phyloP scores from a whole-genome alignment of 331 rosid species.

The Rhamnella rubrinervis region DNA sequence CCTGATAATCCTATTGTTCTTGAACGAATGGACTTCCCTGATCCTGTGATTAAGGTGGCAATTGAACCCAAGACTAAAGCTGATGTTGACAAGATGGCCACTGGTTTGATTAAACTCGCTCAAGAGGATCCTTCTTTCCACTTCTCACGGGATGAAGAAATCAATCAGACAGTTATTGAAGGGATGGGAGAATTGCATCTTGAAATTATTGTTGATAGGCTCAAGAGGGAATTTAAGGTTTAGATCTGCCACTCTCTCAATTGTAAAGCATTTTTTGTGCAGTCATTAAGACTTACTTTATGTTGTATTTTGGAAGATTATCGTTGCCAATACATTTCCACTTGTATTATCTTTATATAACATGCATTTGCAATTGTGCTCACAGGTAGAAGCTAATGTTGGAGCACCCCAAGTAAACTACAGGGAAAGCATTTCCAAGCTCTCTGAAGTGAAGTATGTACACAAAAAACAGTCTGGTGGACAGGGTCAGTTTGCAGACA shows the following conservation, averaged over 20 bases:
- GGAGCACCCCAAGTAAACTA: conserved; percentile 99
- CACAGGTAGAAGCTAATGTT: conserved; percentile 91
- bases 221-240: conserved; percentile 96
- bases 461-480: conserved; percentile 99
- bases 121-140: conserved; percentile 99
- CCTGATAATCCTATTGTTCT: conserved; percentile 72
- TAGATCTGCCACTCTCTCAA: conserved; percentile 9
- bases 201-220: conserved; percentile 92
- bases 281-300: background rate
- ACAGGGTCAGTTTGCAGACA: conserved; percentile 94
- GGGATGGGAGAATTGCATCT: conserved; percentile 99
- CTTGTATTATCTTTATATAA: background rate
- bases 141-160: conserved; percentile 94
- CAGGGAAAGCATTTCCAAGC: conserved; percentile 86
- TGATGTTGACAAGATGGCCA: conserved; percentile 90
- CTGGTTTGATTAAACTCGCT: conserved; percentile 87
- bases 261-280: background rate
- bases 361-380: background rate
- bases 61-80: conserved; percentile 99
- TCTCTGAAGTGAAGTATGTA: conserved; percentile 68
- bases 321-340: background rate
- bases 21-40: conserved; percentile 98
- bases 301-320: background rate
- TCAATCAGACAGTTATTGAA: conserved; percentile 93
- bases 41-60: conserved; percentile 97